phyloP scores from a whole-genome alignment of 768 basidiomycete genomes.

The Kwoniella botswanensis region DNA sequence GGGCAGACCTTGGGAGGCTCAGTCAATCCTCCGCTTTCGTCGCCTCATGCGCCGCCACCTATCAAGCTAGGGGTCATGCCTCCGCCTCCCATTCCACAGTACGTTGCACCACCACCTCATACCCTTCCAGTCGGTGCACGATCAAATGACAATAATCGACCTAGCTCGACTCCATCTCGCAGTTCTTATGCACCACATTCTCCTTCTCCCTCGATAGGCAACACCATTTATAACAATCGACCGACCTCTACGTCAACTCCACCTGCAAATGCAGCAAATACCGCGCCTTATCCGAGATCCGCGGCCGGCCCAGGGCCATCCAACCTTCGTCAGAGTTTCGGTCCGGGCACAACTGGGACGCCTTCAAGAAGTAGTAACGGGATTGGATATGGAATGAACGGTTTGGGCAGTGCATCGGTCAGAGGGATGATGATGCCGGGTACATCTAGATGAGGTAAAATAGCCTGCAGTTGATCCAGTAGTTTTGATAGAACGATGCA shows the following conservation, averaged over 20 bases:
- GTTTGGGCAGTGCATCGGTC: neutral
- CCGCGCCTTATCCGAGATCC: slow-evolving; percentile 30
- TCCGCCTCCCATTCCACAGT: slow-evolving; percentile 24
- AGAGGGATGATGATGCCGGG: slow-evolving; percentile 7
- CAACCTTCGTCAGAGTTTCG: slow-evolving; percentile 45
- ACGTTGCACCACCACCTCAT: slow-evolving; percentile 19
- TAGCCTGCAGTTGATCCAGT: neutral
- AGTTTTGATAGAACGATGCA: neutral
- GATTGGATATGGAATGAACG: neutral
- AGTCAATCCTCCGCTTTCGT: slow-evolving; percentile 1
- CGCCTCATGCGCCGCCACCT: slow-evolving; percentile 23
- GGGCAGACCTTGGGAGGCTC: slow-evolving; percentile 18
- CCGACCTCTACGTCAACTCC: neutral
- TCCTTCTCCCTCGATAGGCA: neutral
- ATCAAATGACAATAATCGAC: slow-evolving; percentile 2
- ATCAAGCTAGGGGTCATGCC: slow-evolving; percentile 18
- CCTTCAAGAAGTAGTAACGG: neutral
- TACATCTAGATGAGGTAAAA: neutral
- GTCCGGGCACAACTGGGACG: slow-evolving; percentile 25
- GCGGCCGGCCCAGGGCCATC: slow-evolving; percentile 40
- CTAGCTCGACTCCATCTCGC: slow-evolving; percentile 11
- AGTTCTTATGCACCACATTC: neutral
- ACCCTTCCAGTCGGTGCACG: slow-evolving; percentile 5
- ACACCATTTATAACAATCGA: slow-evolving; percentile 2
- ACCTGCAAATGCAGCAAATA: slow-evolving; percentile 1